A percentile compares a stretch with the other conserved stretches of the same genome.
Evolutionary conservation across 2,329 filamentous ascomycete genomes (phyloP).

Genomic region (Pseudomassariella vexata): DNA sequence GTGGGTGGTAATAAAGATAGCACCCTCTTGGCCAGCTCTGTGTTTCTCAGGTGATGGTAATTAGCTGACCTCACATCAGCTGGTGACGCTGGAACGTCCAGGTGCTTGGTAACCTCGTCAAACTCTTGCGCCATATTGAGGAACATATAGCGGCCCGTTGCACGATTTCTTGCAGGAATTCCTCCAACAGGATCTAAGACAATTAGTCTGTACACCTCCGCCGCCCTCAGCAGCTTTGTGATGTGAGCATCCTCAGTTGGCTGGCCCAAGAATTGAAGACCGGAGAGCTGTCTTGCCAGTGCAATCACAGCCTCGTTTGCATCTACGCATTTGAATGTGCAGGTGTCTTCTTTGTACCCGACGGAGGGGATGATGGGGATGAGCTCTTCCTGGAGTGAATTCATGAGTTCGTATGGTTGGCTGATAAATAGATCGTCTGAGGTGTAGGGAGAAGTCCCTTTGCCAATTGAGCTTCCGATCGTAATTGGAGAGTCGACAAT

Average conservation of each 20-base stretch:
- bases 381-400: constrained; percentile 60
- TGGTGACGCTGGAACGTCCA: constrained; percentile 43
- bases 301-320: constrained; percentile 65
- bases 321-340: constrained; percentile 32
- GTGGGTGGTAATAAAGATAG: constrained; percentile 74
- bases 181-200: constrained; percentile 83
- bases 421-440: constrained; percentile 32
- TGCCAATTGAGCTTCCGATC: constrained; percentile 20
- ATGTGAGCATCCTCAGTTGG: constrained; percentile 32
- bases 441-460: constrained; percentile 23
- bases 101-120: constrained; percentile 56
- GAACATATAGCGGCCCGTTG: constrained; percentile 70
- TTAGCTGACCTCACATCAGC: constrained; percentile 18
- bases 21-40: constrained; percentile 64
- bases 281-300: constrained; percentile 69
- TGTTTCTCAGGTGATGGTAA: constrained; percentile 54
- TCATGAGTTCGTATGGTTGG: constrained; percentile 51
- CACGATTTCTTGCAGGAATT: constrained; percentile 61
- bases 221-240: constrained; percentile 29
- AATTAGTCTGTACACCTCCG: constrained; percentile 72
- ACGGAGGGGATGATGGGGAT: constrained; percentile 61
- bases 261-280: constrained; percentile 44
- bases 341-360: constrained; percentile 35
- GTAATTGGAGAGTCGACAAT: constrained; percentile 55
- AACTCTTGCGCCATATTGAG: constrained; percentile 94